A percentile compares a stretch with the other conserved stretches of the same genome.
Evolutionary conservation across 2,329 filamentous ascomycete species (phyloP).

Genomic region (Aspergillus arachidicola): DNA sequence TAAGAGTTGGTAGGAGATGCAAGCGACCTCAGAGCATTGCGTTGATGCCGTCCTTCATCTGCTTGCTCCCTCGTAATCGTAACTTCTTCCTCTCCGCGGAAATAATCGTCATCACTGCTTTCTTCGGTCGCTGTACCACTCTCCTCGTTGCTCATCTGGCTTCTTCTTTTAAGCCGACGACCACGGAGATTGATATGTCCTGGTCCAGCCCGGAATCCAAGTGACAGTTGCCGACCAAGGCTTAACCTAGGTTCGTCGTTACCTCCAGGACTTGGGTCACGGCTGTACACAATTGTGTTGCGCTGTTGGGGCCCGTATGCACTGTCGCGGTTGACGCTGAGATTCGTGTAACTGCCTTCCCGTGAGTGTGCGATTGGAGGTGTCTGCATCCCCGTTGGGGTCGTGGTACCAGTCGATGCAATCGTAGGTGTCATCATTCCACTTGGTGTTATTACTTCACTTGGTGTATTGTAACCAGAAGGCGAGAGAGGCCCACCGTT

Average conservation of each 20-base stretch:
- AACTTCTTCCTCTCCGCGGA: conserved; percentile 43
- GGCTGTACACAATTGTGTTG: conserved; percentile 43
- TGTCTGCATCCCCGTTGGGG: conserved; percentile 35
- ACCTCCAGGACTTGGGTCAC: conserved; percentile 36
- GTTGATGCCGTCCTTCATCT: conserved; percentile 32
- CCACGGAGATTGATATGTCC: conserved; percentile 38
- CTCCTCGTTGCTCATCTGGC: conserved; percentile 33
- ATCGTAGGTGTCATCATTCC: conserved; percentile 24
- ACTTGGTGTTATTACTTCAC: conserved; percentile 34
- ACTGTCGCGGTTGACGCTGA: conserved; percentile 35
- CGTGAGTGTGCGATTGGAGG: conserved; percentile 37
- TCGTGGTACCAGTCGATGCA: conserved; percentile 27
- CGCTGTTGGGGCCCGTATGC: conserved; percentile 40
- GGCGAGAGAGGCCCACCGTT: conserved; percentile 37
- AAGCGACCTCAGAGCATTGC: conserved; percentile 19
- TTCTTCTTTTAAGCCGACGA: conserved; percentile 29
- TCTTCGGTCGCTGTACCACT: conserved; percentile 33
- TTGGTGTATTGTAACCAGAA: conserved; percentile 48
- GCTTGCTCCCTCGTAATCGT: conserved; percentile 37
- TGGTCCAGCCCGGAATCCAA: conserved; percentile 45
- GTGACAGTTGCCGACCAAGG: conserved; percentile 40
- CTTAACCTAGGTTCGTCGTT: conserved; percentile 34
- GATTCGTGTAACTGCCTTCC: conserved; percentile 30
- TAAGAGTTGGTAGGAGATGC: conserved; percentile 33
- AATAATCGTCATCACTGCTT: conserved; percentile 42